A percentile compares a stretch with the other conserved stretches of the same genome.
Conservation (phyloP, 176 grass and related monocot species). For the Hyparrhenia diplandra region DNA sequence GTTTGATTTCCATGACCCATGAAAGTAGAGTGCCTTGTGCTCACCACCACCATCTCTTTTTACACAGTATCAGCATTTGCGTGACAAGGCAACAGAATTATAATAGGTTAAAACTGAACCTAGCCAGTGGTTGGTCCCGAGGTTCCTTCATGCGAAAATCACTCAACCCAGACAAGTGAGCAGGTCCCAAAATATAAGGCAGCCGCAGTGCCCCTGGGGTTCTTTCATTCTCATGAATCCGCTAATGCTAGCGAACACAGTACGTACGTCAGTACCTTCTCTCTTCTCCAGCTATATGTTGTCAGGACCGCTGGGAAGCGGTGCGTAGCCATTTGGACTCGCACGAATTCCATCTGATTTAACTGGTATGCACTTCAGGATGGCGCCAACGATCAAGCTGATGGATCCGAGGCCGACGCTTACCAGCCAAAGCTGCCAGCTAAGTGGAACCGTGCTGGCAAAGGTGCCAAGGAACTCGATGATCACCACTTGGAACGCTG, state of each 20-base stretch:
- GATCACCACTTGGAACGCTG: constrained; percentile 82
- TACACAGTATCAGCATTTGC: background rate
- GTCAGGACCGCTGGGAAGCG: constrained; percentile 64
- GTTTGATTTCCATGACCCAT: background rate
- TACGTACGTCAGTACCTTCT: background rate
- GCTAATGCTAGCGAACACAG: background rate
- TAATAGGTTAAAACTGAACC: constrained; percentile 12
- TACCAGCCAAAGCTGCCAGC: constrained; percentile 67
- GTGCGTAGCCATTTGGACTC: constrained; percentile 47
- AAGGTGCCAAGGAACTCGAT: constrained; percentile 82
- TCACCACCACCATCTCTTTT: background rate
- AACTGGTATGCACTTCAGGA: constrained; percentile 86
- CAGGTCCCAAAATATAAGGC: background rate
- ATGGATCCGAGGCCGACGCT: constrained; percentile 70
- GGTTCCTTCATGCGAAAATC: background rate
- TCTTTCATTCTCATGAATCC: background rate
- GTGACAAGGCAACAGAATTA: background rate
- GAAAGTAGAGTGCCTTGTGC: background rate
- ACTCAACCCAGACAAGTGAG: background rate
- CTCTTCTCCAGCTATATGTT: constrained; percentile 41
- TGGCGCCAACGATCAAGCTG: constrained; percentile 60
- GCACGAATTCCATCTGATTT: constrained; percentile 15
- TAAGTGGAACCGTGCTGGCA: constrained; percentile 81
- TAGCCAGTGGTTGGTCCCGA: background rate
- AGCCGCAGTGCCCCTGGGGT: background rate